Percentiles rank a stretch among this genome's conserved stretches.
Evolutionary conservation across 129 eudicot genomes (phyloP).

Genomic region (Tanacetum coccineum): DNA sequence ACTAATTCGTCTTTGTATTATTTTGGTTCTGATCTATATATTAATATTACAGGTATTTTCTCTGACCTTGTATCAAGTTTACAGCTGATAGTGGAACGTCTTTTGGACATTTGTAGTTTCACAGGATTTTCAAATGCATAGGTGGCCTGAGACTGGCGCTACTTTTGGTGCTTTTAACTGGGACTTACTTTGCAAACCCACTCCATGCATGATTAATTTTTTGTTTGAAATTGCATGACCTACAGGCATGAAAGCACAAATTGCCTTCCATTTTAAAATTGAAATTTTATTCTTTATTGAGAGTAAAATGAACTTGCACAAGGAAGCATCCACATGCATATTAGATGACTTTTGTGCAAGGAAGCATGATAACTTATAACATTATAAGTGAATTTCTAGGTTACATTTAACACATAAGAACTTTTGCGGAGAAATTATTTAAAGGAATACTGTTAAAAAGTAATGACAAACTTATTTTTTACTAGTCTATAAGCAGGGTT

Average conservation of each 20-base stretch:
- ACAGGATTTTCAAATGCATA: conserved; percentile 52
- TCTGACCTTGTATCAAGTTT: conserved; percentile 97
- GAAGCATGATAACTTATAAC: too few species aligned
- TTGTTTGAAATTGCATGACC: conserved; percentile 18
- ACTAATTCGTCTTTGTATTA: neutral
- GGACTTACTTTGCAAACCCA: conserved; percentile 27
- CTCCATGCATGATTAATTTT: conserved; percentile 19
- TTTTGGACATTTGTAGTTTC: conserved; percentile 78
- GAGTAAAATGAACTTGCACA: neutral
- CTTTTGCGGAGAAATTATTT: neutral
- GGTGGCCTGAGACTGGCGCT: conserved; percentile 38
- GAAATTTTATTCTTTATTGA: neutral
- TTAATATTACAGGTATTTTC: conserved; percentile 95
- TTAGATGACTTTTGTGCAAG: neutral
- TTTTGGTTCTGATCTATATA: conserved; percentile 44
- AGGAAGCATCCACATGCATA: neutral
- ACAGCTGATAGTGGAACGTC: conserved; percentile 84
- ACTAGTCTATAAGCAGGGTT: neutral
- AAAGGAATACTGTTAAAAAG: neutral
- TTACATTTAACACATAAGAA: neutral
- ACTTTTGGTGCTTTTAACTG: conserved; percentile 33
- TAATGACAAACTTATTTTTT: neutral
- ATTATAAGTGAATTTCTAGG: too few species aligned
- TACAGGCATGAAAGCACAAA: conserved; percentile 14
- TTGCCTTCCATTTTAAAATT: conserved; percentile 7